phyloP scores from a whole-genome alignment of 305 asterid species.

The Fraxinus paxiana region DNA sequence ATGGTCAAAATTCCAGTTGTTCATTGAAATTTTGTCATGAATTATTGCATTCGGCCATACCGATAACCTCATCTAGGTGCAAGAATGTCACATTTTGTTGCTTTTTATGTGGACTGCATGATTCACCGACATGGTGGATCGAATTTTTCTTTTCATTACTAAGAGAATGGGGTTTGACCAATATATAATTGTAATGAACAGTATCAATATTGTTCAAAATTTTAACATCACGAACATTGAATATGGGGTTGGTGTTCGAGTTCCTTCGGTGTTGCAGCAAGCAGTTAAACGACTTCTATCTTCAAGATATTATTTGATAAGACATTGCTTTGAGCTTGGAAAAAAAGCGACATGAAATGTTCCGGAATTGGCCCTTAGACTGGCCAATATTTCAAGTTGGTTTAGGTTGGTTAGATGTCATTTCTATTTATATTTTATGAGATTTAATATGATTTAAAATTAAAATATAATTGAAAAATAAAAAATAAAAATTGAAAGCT shows the following conservation, averaged over 20 bases:
- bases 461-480: not conserved
- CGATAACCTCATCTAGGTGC: conserved; percentile 22
- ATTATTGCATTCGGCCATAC: conserved; percentile 13
- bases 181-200: not conserved
- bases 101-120: not conserved
- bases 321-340: not conserved
- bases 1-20: conserved; percentile 12
- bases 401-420: not conserved
- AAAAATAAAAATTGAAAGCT: not conserved
- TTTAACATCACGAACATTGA: not conserved
- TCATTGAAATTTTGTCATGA: not conserved
- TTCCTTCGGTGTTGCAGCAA: not conserved
- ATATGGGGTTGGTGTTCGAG: not conserved
- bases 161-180: not conserved
- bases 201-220: not conserved
- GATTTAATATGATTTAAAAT: too few relatives aligned
- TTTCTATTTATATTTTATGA: too few relatives aligned
- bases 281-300: too few relatives aligned
- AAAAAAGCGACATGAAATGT: not conserved
- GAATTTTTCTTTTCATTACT: not conserved
- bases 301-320: not conserved
- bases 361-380: not conserved
- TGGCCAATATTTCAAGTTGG: not conserved
- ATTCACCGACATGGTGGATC: not conserved
- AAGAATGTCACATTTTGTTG: conserved; percentile 11